Conservation (phyloP, 2,329 filamentous ascomycete genomes). For the Biscogniauxia sp. region DNA sequence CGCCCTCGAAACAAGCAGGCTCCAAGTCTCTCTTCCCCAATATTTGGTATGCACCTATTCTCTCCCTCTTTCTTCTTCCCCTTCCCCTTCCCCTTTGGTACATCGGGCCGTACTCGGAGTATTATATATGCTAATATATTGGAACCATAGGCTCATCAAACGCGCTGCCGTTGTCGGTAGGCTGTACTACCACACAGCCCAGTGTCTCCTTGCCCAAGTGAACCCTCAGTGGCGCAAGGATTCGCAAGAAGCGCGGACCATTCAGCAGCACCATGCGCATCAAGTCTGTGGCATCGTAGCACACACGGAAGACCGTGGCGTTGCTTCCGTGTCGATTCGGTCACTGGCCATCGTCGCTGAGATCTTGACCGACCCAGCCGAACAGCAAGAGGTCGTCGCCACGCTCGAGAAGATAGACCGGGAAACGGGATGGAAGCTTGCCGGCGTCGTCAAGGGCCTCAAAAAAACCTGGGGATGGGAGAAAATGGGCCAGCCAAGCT, state of each 20-base stretch:
- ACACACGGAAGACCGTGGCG: constrained; percentile 76
- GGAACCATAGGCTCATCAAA: constrained; percentile 67
- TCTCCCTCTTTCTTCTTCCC: background rate
- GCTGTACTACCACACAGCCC: constrained; percentile 85
- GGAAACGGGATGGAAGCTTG: constrained; percentile 77
- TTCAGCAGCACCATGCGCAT: constrained; percentile 72
- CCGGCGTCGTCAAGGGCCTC: constrained; percentile 69
- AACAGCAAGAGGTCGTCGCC: constrained; percentile 77
- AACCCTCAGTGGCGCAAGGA: constrained; percentile 66
- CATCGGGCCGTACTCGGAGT: constrained; percentile 5
- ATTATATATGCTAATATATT: constrained; percentile 7
- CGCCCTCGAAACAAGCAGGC: constrained; percentile 57
- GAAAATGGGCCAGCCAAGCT: constrained; percentile 32
- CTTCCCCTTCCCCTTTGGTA: background rate
- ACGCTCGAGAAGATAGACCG: constrained; percentile 74
- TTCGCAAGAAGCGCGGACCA: constrained; percentile 64
- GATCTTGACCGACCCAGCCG: constrained; percentile 63
- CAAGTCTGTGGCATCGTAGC: constrained; percentile 88
- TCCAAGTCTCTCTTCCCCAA: constrained; percentile 76
- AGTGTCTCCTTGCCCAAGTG: constrained; percentile 75
- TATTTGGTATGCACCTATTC: constrained; percentile 68
- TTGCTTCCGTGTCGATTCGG: constrained; percentile 75
- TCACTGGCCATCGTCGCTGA: constrained; percentile 76
- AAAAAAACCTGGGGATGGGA: constrained; percentile 77
- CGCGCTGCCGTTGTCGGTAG: constrained; percentile 76